Evolutionary conservation across 805 yeast genomes (phyloP), one percentile per base, ranked within the genome.

Genomic region (Ogataea nakhonphanomensis): DNA sequence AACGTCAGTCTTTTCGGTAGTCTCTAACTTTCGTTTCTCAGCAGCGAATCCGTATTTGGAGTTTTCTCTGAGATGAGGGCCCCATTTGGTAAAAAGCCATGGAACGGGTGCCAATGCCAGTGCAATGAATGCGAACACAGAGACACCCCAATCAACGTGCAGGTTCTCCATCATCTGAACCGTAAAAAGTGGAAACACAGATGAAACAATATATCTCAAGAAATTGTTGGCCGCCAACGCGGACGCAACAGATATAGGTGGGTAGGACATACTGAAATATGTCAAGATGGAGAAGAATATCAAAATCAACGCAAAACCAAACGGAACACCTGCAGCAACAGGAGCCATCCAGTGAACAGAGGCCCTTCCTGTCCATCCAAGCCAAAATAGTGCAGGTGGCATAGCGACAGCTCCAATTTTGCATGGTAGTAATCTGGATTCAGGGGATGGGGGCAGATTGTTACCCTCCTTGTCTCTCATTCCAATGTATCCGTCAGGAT

Each of bases 151-250:
- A 52, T 76, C 84, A 49, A 81, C 76, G 28, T 79, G 79, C 54
- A 89, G 67, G 31, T 71, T 79, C 13, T 72, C 59, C 66, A 83
- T 81, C 95, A 89, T 85, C 64, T 88, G 96, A 14, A 79, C 75
- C 1, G 89, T 84, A 65, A 89, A 88, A 44, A 89, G 69, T 41
- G 96, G 96, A 71, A 89, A 81, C 14, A 80, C 85, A 6, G 87
- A 79, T 8, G 95, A 87, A 46, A 84, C 59, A 24, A 81, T 50
- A 57, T 86, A 87, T 65, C 96, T 76, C 42, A 81, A 62, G 55
- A 89, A 68, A 59, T 85, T 86, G 64, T 88, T 89, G 10, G 95
- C 96, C 25, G 95, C 95, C 46, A 87, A 62, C 3, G 95, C 91
- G n/a, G 91, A 81, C 0, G 96, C 95, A 15, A 87, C 83, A 25